A percentile compares a stretch with the other conserved stretches of the same genome.
Evolutionary conservation across 2,329 filamentous ascomycete genomes (phyloP).

Genomic region (Trichophyton equinum): DNA sequence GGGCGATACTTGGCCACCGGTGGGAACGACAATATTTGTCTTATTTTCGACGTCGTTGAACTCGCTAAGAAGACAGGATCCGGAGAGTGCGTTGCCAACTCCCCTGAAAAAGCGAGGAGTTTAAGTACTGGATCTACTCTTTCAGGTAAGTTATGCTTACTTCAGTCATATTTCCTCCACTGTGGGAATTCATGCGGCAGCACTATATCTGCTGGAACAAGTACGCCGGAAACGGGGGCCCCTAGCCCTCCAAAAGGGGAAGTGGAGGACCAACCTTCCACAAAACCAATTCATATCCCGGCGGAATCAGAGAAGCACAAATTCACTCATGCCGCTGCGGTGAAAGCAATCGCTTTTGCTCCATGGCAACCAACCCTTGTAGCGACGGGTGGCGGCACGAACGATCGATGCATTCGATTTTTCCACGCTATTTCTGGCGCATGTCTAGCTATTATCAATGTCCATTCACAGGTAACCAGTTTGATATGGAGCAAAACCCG

Average conservation of each 20-base stretch:
- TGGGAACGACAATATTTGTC: constrained; percentile 83
- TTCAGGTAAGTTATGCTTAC: not conserved
- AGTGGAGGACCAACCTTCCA: not conserved
- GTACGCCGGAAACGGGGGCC: not conserved
- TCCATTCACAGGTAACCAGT: constrained; percentile 84
- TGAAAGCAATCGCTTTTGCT: constrained; percentile 95
- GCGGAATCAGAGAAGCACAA: constrained; percentile 53
- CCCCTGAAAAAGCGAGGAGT: not conserved
- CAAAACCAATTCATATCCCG: constrained; percentile 37
- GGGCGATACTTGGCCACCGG: constrained; percentile 72
- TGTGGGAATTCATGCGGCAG: not conserved
- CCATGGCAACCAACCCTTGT: constrained; percentile 82
- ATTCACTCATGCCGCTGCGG: constrained; percentile 71
- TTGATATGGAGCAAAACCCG: constrained; percentile 79
- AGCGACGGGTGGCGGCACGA: constrained; percentile 83
- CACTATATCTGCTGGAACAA: not conserved
- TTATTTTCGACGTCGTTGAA: constrained; percentile 59
- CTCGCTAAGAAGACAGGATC: constrained; percentile 32
- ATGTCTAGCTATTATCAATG: constrained; percentile 77
- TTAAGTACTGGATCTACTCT: not conserved
- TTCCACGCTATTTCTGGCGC: constrained; percentile 77
- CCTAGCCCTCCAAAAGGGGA: not conserved
- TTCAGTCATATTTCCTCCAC: not conserved
- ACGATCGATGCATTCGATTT: constrained; percentile 93
- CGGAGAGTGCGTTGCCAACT: not conserved